Percentiles rank a stretch among this genome's conserved stretches.
Conservation (phyloP, 192 early-diverging fungal species). For the Haplosporangium gracile region DNA sequence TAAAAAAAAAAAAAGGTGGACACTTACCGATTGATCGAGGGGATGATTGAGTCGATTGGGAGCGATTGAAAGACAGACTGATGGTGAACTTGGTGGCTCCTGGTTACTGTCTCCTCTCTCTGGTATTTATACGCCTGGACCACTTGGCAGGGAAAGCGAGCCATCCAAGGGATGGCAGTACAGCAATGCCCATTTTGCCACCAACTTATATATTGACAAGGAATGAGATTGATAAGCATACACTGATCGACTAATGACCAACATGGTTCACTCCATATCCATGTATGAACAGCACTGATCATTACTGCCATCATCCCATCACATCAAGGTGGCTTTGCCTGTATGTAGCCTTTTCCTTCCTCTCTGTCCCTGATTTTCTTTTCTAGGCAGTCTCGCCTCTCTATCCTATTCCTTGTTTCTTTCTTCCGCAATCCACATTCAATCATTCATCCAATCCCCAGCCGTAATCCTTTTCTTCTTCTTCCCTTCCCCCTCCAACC, state of each 20-base stretch:
- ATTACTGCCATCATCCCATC: not conserved
- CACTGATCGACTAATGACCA: too few species aligned
- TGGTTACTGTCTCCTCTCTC: too few species aligned
- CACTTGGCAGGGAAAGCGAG: too few species aligned
- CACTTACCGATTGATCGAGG: too few species aligned
- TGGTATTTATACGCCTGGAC: too few species aligned
- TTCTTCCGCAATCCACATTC: not conserved
- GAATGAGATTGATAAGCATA: too few species aligned
- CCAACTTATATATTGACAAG: too few species aligned
- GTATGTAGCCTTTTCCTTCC: too few species aligned
- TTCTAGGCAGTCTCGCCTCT: not conserved
- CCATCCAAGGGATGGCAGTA: too few species aligned
- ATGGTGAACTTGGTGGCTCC: not conserved
- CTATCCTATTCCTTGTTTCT: not conserved
- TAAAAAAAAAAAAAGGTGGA: too few species aligned
- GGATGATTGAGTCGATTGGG: too few species aligned
- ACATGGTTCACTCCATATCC: not conserved
- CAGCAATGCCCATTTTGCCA: too few species aligned
- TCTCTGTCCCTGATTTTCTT: not conserved
- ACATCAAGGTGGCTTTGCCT: not conserved
- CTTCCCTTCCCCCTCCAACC: not conserved
- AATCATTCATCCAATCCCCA: not conserved
- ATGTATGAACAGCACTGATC: not conserved
- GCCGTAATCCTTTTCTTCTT: not conserved
- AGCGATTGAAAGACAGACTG: not conserved